Evolutionary conservation across 2,329 filamentous ascomycete species (phyloP), one percentile per base, ranked within the genome.

Genomic region (Botryosphaeria dothidea): DNA sequence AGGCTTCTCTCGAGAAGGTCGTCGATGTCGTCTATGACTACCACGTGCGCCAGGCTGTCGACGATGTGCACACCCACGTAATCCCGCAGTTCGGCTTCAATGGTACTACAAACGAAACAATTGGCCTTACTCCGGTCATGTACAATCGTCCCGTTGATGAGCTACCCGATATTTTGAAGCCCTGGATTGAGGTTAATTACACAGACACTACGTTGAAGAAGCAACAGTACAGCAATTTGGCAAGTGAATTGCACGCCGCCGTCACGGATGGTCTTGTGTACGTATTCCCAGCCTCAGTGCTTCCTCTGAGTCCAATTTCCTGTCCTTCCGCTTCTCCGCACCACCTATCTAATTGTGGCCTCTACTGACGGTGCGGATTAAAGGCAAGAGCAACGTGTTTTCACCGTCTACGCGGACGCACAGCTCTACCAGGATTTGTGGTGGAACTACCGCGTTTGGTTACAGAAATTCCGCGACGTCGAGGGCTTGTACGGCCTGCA

Each of bases 321-420:
- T 6, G 13, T 34, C 3, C 2, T 34, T 34, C 31, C 31, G 3
- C 31, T n/a, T n/a, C n/a, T n/a, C n/a, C n/a, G n/a, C n/a, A n/a
- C n/a, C n/a, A n/a, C n/a, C n/a, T n/a, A n/a, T 3, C 3, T 5
- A 1, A 6, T 27, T 13, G 9, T 0, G 45, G 4, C 7, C 2
- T 29, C 2, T 17, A 27, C 45, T 48, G 23, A 48, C 43, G 13
- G 7, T 17, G 15, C 38, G 5, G 9, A 29, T 1, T 23, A 21
- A 4, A 48, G 45, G 11, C 45, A 48, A n/a, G 45, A 48, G 19
- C 45, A 48, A 17, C 45, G 45, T 21, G 45, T 48, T 21, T 48
- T 48, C 9, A 48, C 45, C 9, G 45, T 27, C 3, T 48, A 48
- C 19, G 45, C 45, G 3, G 45, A 48, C 17, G 21, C 21, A 0